phyloP scores from a whole-genome alignment of 2,329 filamentous ascomycete genomes.

The Fusarium hostae region DNA sequence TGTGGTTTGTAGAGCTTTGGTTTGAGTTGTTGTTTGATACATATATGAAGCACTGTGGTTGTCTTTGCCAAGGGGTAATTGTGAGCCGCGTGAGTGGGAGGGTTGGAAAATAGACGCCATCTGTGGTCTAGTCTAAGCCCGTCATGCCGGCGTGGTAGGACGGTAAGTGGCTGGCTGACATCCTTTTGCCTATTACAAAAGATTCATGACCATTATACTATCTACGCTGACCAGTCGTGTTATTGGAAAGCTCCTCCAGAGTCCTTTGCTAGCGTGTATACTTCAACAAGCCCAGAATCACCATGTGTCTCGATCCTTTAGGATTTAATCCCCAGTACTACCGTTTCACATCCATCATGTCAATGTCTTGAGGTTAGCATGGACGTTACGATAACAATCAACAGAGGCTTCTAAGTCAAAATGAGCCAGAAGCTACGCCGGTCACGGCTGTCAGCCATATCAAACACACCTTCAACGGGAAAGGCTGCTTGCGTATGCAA shows the following conservation, averaged over 20 bases:
- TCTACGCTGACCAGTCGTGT: not conserved
- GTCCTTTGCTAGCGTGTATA: no score
- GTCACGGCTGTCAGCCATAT: not conserved
- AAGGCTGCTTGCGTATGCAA: not conserved
- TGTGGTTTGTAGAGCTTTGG: not conserved
- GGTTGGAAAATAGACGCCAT: slow-evolving; percentile 1
- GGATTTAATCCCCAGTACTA: not conserved
- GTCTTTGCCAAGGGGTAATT: not conserved
- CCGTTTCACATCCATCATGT: fast-evolving
- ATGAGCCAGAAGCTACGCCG: no score
- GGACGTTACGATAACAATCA: not conserved
- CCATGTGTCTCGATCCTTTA: not conserved
- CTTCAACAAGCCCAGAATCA: not conserved
- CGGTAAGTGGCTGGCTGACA: slow-evolving; percentile 16
- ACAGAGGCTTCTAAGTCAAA: no score
- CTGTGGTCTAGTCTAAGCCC: slow-evolving; percentile 16
- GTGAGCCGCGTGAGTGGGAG: slow-evolving; percentile 5
- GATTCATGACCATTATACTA: not conserved
- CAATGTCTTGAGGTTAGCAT: not conserved
- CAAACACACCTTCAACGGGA: no score
- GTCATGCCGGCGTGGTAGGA: slow-evolving; percentile 20
- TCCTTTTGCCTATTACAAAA: not conserved
- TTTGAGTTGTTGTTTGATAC: not conserved
- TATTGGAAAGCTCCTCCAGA: no score
- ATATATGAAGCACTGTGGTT: slow-evolving; percentile 9